These are phyloP conservation scores for Brassica cretica DNA, from an alignment of 345 rosid species.

Conservation along the genomic window DNA sequence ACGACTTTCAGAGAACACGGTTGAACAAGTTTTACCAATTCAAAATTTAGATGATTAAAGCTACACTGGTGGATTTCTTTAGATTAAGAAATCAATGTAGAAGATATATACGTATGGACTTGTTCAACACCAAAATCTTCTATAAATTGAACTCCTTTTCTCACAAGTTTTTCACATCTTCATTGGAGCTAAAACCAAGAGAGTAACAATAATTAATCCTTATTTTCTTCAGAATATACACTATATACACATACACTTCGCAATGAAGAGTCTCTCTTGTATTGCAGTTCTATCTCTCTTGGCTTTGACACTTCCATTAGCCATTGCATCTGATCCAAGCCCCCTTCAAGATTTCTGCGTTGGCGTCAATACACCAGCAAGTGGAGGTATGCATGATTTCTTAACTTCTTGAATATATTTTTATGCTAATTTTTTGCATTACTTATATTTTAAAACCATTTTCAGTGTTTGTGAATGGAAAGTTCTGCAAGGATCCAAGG, in stretches of 20 bases:
- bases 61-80: not conserved
- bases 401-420: not conserved
- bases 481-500: slow-evolving; percentile 34
- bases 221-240: not conserved
- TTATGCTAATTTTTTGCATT: not conserved
- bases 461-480: slow-evolving; percentile 33
- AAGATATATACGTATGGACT: not conserved
- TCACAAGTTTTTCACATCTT: slow-evolving; percentile 11
- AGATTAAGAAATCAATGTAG: not conserved
- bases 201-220: not conserved
- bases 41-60: not conserved
- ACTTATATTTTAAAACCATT: not conserved
- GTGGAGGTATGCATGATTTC: slow-evolving; percentile 16
- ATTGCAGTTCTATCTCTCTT: slow-evolving; percentile 18
- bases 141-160: slow-evolving; percentile 1
- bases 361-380: slow-evolving; percentile 29
- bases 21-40: slow-evolving; percentile 3
- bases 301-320: slow-evolving; percentile 23
- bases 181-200: not conserved
- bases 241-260: not conserved
- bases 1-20: not conserved
- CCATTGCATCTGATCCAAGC: slow-evolving; percentile 28
- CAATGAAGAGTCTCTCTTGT: slow-evolving; percentile 9
- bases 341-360: slow-evolving; percentile 34
- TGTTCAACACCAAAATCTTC: slow-evolving; percentile 15